Evolutionary conservation across 106 monocot genomes (phyloP), one percentile per base, ranked within the genome.

Genomic region (Cymbidium sinense): DNA sequence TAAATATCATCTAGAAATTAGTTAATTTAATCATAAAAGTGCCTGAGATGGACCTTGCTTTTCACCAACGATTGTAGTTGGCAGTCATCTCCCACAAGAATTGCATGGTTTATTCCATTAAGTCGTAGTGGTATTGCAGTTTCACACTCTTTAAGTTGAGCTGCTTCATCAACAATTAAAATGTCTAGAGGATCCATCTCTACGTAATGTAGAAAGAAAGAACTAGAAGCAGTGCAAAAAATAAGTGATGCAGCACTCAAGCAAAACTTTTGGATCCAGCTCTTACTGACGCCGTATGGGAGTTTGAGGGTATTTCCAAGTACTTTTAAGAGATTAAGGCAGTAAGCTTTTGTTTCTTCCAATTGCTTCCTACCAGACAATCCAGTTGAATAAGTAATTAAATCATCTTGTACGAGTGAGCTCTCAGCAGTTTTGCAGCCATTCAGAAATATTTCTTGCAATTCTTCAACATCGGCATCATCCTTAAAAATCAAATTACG

Each of bases 31-130:
- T n/a, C n/a, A n/a, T n/a, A n/a, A n/a, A n/a, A n/a, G n/a, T 65
- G 7, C 4, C 31, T 51, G 37, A 19, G 12, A 15, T 3, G 25
- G 18, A 91, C 94, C 87, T 85, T 77, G 87, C 91, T 91, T 79
- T 85, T 79, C 2, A 95, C 91, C 69, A 84, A 62, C 27, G 95
- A 79, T 51, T 86, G 87, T 47, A 95, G 74, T 36, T 95, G 91
- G 15, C 51, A 79, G 29, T 91, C 91, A 86, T 91, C 91, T n/a
- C 95, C 95, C 3, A 95, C 84, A 5, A 95, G 78, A 76, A 89
- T 64, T n/a, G 74, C 87, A 82, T 86, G 81, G 20, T 62, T 65
- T 58, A 95, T 70, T 15, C 80, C 75, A 34, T 23, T 1, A 34
- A 91, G 73, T 36, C 87, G 84, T 30, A 95, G 33, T 4, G 89